Conservation (phyloP, 2,329 filamentous ascomycete species). For the Pleoardoris graminearum region DNA sequence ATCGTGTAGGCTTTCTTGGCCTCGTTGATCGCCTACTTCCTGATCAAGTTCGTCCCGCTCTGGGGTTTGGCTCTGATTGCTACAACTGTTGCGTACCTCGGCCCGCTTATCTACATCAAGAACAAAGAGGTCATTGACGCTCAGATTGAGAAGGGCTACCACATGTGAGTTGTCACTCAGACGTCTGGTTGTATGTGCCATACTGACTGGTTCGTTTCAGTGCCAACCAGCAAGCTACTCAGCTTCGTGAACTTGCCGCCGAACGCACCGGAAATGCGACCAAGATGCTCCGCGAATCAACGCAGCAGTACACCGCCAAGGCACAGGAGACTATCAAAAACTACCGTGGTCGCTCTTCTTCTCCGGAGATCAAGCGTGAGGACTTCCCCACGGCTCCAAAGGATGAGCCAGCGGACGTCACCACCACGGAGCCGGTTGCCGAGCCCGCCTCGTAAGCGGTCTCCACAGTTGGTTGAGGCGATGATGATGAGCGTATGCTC, state of each 20-base stretch:
- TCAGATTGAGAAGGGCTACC: slow-evolving; percentile 59
- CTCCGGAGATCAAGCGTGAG: slow-evolving; percentile 42
- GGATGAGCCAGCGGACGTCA: slow-evolving; percentile 20
- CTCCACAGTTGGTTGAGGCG: not conserved
- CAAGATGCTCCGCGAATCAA: slow-evolving; percentile 61
- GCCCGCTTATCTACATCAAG: slow-evolving; percentile 65
- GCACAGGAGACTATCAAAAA: slow-evolving; percentile 56
- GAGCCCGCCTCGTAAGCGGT: slow-evolving; percentile 33
- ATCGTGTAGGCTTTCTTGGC: slow-evolving; percentile 59
- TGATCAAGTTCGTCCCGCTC: slow-evolving; percentile 67
- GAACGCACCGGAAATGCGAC: slow-evolving; percentile 63
- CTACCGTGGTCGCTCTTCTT: slow-evolving; percentile 44
- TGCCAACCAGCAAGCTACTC: slow-evolving; percentile 61
- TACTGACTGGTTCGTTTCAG: not conserved
- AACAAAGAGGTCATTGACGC: slow-evolving; percentile 67
- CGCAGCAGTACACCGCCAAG: slow-evolving; percentile 63
- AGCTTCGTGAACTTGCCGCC: slow-evolving; percentile 63
- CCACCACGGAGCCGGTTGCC: slow-evolving; percentile 14
- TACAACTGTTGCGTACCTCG: slow-evolving; percentile 60
- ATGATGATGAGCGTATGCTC: not conserved
- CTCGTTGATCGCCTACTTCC: slow-evolving; percentile 63
- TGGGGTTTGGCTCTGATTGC: slow-evolving; percentile 65
- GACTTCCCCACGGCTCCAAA: slow-evolving; percentile 37
- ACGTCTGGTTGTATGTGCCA: not conserved
- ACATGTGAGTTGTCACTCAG: slow-evolving; percentile 38